phyloP scores from a whole-genome alignment of 106 monocot species.

The Xerophyta viscosa region DNA sequence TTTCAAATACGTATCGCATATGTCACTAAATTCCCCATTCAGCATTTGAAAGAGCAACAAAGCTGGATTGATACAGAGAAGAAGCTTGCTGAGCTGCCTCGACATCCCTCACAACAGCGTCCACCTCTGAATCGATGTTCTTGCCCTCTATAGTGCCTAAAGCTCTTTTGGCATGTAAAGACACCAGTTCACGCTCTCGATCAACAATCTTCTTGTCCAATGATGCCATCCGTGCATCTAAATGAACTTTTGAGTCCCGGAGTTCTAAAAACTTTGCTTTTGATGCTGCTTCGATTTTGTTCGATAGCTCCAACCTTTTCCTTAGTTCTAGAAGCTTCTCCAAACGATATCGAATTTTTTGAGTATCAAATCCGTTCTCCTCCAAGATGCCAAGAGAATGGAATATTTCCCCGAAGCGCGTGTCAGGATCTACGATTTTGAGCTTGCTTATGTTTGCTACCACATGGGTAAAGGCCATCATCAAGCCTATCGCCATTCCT shows the following conservation, averaged over 20 bases:
- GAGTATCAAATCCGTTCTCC: conserved; percentile 34
- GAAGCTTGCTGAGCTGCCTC: neutral
- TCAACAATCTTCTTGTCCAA: conserved; percentile 17
- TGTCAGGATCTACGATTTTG: conserved; percentile 13
- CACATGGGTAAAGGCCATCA: conserved; percentile 45
- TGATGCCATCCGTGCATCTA: conserved; percentile 4
- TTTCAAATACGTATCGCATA: too few species aligned
- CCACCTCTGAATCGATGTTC: neutral
- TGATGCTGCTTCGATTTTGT: neutral
- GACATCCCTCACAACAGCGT: neutral
- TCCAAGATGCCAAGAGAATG: conserved; percentile 23
- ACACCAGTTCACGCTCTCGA: neutral
- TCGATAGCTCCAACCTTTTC: neutral
- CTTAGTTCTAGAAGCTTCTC: conserved; percentile 16
- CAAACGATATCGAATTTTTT: conserved; percentile 8
- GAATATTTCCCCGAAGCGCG: conserved; percentile 25
- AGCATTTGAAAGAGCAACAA: too few species aligned
- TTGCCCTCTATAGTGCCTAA: neutral
- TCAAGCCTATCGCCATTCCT: conserved; percentile 51
- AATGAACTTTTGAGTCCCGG: neutral
- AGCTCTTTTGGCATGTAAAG: neutral
- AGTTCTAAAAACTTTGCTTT: conserved; percentile 13
- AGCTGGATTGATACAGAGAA: too few species aligned
- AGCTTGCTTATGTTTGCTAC: conserved; percentile 18
- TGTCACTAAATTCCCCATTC: too few species aligned